Conservation (phyloP, 371 early-diverging fungal genomes). For the Apophysomyces ossiformis region DNA sequence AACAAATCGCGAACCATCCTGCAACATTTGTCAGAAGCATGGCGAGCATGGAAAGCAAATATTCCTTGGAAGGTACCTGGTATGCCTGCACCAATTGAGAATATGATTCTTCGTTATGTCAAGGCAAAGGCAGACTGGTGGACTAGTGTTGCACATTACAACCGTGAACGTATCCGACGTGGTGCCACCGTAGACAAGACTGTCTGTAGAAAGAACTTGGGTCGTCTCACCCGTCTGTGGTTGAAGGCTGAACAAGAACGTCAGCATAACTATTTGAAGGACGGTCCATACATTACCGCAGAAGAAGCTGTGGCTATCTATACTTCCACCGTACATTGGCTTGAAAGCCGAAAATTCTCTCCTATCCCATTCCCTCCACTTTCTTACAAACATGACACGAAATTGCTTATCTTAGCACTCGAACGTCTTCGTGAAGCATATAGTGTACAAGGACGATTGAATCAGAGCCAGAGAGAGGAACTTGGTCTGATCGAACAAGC, state of each 20-base stretch:
- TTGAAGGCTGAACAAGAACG: constrained; percentile 99
- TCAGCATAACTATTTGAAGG: constrained; percentile 98
- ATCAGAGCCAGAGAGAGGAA: constrained; percentile 97
- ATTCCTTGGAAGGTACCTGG: constrained; percentile 99
- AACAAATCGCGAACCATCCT: constrained; percentile 96
- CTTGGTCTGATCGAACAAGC: constrained; percentile 97
- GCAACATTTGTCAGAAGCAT: constrained; percentile 95
- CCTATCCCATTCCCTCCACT: constrained; percentile 99
- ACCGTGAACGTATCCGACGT: constrained; percentile 97
- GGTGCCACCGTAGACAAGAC: constrained; percentile 99
- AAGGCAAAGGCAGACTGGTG: constrained; percentile 99
- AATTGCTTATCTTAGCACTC: constrained; percentile 92
- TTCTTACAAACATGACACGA: constrained; percentile 98
- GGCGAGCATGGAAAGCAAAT: constrained; percentile 99
- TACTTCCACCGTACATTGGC: constrained; percentile 97
- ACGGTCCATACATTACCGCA: constrained; percentile 96
- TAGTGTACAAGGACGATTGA: constrained; percentile 94
- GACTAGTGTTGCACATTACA: constrained; percentile 97
- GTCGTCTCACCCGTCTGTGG: constrained; percentile 98
- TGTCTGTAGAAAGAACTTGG: constrained; percentile 97
- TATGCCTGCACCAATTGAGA: constrained; percentile 96
- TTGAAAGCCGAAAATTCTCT: constrained; percentile 96
- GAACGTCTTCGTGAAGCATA: constrained; percentile 97
- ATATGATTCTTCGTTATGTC: constrained; percentile 98
- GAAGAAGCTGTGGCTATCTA: constrained; percentile 99